phyloP scores from a whole-genome alignment of 805 yeast genomes.

The Starmerella vitae region DNA sequence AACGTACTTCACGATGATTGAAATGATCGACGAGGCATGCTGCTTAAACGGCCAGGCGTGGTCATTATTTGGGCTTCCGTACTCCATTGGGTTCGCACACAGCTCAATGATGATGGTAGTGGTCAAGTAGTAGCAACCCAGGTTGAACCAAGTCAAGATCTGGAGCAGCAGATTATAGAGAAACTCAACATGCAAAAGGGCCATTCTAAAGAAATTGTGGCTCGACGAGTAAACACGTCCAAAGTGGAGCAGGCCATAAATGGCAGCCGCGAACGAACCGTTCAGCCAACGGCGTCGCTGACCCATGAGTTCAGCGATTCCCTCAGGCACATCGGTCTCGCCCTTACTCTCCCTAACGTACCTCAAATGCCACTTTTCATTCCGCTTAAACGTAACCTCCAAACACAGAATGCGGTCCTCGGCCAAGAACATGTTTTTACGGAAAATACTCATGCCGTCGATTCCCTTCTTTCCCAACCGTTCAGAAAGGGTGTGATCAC shows the following conservation, averaged over 20 bases:
- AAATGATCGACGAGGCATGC: slow-evolving; percentile 30
- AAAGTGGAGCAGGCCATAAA: slow-evolving; percentile 43
- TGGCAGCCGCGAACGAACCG: slow-evolving; percentile 53
- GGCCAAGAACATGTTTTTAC: slow-evolving; percentile 56
- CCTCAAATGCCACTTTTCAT: slow-evolving; percentile 46
- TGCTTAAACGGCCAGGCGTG: slow-evolving; percentile 29
- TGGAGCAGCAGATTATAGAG: slow-evolving; percentile 42
- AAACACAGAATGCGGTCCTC: slow-evolving; percentile 57
- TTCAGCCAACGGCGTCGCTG: slow-evolving; percentile 60
- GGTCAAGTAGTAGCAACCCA: slow-evolving; percentile 50
- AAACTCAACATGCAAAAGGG: slow-evolving; percentile 42
- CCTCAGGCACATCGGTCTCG: slow-evolving; percentile 56
- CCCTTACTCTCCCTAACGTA: slow-evolving; percentile 52
- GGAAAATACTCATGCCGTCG: slow-evolving; percentile 49
- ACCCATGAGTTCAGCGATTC: slow-evolving; percentile 45
- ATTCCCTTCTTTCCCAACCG: slow-evolving; percentile 39
- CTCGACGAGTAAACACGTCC: slow-evolving; percentile 42
- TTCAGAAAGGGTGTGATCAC: slow-evolving; percentile 40
- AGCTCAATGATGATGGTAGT: slow-evolving; percentile 44
- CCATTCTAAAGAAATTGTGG: slow-evolving; percentile 39
- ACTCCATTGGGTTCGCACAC: slow-evolving; percentile 30
- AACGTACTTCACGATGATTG: slow-evolving; percentile 42
- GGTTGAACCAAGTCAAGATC: slow-evolving; percentile 48
- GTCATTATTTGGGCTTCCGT: slow-evolving; percentile 34
- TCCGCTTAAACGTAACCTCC: slow-evolving; percentile 46